These are phyloP conservation scores for Hypericum androsaemum DNA, from an alignment of 345 rosid species.

Conservation along the genomic window DNA sequence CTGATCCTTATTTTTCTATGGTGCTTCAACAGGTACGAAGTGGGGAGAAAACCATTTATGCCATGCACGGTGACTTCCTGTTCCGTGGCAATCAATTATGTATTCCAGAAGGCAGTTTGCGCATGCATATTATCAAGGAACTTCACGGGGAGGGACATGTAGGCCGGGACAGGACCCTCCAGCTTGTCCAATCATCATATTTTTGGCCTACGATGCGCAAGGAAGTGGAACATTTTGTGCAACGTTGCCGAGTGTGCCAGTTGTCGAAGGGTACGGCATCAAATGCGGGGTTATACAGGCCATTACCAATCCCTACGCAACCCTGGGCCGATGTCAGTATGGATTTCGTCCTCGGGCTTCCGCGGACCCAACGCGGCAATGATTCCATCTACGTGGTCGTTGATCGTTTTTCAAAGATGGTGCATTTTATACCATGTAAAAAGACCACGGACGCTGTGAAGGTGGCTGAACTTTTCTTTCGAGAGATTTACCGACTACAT, in stretches of 20 bases:
- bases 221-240: too few relatives aligned
- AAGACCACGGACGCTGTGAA: not conserved
- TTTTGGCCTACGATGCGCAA: not conserved
- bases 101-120: not conserved
- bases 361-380: too few relatives aligned
- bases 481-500: not conserved
- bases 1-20: too few relatives aligned
- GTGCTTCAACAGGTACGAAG: too few relatives aligned
- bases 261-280: not conserved
- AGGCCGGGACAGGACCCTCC: not conserved
- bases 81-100: not conserved
- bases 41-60: too few relatives aligned
- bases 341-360: too few relatives aligned
- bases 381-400: not conserved
- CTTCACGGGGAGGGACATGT: too few relatives aligned
- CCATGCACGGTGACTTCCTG: not conserved
- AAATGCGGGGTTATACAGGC: not conserved
- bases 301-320: too few relatives aligned
- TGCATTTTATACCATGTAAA: too few relatives aligned
- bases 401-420: too few relatives aligned
- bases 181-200: not conserved
- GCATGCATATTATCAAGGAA: not conserved
- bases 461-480: not conserved
- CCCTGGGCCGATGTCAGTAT: too few relatives aligned
- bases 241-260: not conserved